A percentile compares a stretch with the other conserved stretches of the same genome.
Evolutionary conservation across 306 rosid genomes (phyloP).

Genomic region (Rosa multiflora): DNA sequence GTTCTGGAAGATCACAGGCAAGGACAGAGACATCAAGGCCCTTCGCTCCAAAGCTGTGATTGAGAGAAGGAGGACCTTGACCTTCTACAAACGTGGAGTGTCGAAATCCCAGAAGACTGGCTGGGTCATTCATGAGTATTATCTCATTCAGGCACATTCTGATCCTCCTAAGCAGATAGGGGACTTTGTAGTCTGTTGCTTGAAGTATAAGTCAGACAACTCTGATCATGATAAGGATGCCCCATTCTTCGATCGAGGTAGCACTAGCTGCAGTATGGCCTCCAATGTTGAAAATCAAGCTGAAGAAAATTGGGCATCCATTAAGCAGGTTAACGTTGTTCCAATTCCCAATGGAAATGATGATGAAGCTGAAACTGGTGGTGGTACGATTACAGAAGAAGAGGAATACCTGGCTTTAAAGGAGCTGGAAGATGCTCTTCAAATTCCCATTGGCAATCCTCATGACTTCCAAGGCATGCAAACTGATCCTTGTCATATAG

Average conservation of each 20-base stretch:
- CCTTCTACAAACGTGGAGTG: too few relatives aligned
- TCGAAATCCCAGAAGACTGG: not conserved
- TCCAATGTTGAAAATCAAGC: not conserved
- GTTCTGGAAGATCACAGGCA: not conserved
- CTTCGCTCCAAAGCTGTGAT: not conserved
- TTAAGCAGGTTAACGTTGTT: too few relatives aligned
- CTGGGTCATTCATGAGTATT: not conserved
- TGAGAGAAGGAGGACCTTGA: not conserved
- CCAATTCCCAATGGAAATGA: not conserved
- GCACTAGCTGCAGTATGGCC: not conserved
- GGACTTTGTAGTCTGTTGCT: conserved; percentile 33
- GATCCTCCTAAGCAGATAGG: not conserved
- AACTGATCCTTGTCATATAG: not conserved
- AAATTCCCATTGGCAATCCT: not conserved
- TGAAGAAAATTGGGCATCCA: not conserved
- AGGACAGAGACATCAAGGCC: not conserved
- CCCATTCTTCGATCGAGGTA: not conserved
- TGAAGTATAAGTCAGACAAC: conserved; percentile 28
- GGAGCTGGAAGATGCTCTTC: not conserved
- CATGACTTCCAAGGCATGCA: not conserved
- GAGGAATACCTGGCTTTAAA: not conserved
- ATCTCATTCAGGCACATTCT: not conserved
- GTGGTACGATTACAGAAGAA: not conserved
- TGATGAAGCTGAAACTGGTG: conserved; percentile 5
- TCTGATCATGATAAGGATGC: not conserved